A percentile compares a stretch with the other conserved stretches of the same genome.
These are phyloP conservation scores for Pythium phragmitis DNA, from an alignment of 352 stramenopile genomes.

Conservation along the genomic window DNA sequence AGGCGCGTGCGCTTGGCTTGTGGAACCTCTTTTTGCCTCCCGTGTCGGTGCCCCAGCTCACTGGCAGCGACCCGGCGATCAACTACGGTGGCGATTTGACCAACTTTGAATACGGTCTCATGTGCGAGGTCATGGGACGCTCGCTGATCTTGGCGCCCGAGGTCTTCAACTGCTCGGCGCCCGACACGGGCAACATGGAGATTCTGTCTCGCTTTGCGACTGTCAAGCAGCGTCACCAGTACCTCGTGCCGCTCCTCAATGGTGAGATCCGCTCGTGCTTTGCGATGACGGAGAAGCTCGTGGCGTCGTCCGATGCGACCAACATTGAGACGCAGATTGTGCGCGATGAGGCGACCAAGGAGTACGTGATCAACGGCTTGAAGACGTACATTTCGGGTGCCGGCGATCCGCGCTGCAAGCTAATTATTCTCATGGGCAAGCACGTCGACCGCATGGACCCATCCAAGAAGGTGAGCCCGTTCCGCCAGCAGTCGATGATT, in stretches of 20 bases:
- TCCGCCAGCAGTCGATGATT: conserved; percentile 88
- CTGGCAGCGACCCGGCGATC: conserved; percentile 39
- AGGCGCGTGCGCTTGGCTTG: conserved; percentile 90
- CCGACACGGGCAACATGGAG: conserved; percentile 99
- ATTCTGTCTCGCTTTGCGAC: conserved; percentile 94
- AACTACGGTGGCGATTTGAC: conserved; percentile 76
- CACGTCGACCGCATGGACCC: conserved; percentile 36
- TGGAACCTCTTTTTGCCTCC: conserved; percentile 96
- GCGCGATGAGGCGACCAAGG: conserved; percentile 57
- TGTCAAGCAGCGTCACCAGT: conserved; percentile 90
- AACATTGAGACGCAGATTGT: conserved; percentile 92
- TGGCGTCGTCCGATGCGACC: conserved; percentile 94
- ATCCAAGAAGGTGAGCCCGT: conserved; percentile 34
- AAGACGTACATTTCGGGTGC: conserved; percentile 98
- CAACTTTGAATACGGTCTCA: conserved; percentile 94
- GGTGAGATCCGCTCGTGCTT: conserved; percentile 94
- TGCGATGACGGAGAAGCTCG: conserved; percentile 96
- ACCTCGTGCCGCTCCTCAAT: conserved; percentile 92
- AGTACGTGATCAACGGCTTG: conserved; percentile 93
- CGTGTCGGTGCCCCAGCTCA: conserved; percentile 44
- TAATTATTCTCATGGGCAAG: conserved; percentile 86
- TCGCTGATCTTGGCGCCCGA: conserved; percentile 89
- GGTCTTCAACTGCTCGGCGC: conserved; percentile 96
- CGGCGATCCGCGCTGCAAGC: conserved; percentile 93
- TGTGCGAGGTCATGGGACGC: conserved; percentile 95